phyloP scores from a whole-genome alignment of 495 filamentous ascomycete genomes.

The Chaetomidium leptoderma region DNA sequence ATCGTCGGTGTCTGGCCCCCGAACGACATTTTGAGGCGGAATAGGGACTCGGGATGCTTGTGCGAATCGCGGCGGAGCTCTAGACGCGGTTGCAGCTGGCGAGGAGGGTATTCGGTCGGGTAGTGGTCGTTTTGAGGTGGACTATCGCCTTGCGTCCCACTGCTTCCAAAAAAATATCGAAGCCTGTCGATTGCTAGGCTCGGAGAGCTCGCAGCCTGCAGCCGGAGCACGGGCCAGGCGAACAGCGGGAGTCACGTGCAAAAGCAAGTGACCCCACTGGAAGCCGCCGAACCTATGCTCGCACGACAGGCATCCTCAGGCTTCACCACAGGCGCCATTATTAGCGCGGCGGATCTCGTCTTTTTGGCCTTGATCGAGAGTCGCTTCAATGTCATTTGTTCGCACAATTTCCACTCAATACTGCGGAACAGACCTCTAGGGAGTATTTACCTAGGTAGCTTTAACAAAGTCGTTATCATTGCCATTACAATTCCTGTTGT shows the following conservation, averaged over 20 bases:
- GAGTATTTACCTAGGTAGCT: no score
- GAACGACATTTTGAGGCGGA: slow-evolving; percentile 70
- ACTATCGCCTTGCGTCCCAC: background rate
- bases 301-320: no score
- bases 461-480: no score
- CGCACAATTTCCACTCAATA: no score
- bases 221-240: slow-evolving; percentile 7
- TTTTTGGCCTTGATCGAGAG: no score
- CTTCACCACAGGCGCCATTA: no score
- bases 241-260: background rate
- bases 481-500: no score
- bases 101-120: slow-evolving; percentile 8
- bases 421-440: no score
- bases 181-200: slow-evolving; percentile 12
- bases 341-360: no score
- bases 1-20: slow-evolving; percentile 98
- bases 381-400: no score
- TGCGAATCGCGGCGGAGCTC: slow-evolving; percentile 17
- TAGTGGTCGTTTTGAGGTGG: slow-evolving; percentile 1
- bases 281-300: no score
- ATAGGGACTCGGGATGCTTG: slow-evolving; percentile 4
- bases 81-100: background rate
- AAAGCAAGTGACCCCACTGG: background rate
- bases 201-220: background rate
- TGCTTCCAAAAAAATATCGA: slow-evolving; percentile 18